phyloP scores from a whole-genome alignment of 2,329 filamentous ascomycete species.

The Fulvia fulva region DNA sequence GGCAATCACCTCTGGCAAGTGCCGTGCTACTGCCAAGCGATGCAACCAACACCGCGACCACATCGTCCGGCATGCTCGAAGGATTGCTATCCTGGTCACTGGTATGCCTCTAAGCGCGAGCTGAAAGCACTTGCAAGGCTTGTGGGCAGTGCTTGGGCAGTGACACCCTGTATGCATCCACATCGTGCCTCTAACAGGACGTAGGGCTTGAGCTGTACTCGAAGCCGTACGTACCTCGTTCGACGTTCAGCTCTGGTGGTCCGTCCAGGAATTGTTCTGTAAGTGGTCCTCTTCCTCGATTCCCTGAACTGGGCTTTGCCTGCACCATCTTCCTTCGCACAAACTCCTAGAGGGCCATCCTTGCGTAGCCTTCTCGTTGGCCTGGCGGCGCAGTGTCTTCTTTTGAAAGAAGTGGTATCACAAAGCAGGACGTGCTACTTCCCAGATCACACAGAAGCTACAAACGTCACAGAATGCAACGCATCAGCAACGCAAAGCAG shows the following conservation, averaged over 20 bases:
- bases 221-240: neutral
- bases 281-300: neutral
- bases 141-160: neutral
- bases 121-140: neutral
- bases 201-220: neutral
- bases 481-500: conserved; percentile 6
- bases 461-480: conserved; percentile 14
- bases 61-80: too few relatives aligned
- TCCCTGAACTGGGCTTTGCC: neutral
- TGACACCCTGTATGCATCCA: neutral
- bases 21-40: too few relatives aligned
- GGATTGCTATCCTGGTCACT: too few relatives aligned
- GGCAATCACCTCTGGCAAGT: too few relatives aligned
- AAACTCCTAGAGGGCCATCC: neutral
- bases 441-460: conserved; percentile 8
- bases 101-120: neutral
- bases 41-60: too few relatives aligned
- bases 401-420: neutral
- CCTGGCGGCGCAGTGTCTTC: neutral
- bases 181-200: neutral
- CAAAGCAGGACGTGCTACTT: conserved; percentile 10
- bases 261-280: neutral
- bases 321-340: neutral
- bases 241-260: neutral
- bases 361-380: neutral